A percentile compares a stretch with the other conserved stretches of the same genome.
These are phyloP conservation scores for Sclerotinia nivalis DNA, from an alignment of 2,329 filamentous ascomycete genomes.

Conservation along the genomic window DNA sequence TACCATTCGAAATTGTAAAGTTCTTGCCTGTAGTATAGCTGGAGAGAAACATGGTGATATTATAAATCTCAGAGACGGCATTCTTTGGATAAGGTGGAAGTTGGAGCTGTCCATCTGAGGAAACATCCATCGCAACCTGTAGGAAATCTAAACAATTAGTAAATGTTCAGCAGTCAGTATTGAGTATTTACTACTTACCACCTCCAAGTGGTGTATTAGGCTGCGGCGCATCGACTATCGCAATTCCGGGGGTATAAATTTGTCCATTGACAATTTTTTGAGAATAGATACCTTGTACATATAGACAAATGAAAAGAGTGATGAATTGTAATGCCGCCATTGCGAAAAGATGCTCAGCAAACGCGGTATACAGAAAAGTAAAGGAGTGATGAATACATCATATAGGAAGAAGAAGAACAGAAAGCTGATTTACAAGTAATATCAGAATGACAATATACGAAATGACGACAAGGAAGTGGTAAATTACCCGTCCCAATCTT, in stretches of 20 bases:
- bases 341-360: background rate
- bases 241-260: slow-evolving; percentile 68
- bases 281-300: slow-evolving; percentile 30
- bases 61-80: slow-evolving; percentile 58
- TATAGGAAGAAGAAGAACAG: slow-evolving; percentile 10
- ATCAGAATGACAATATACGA: slow-evolving; percentile 22
- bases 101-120: slow-evolving; percentile 63
- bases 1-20: slow-evolving; percentile 68
- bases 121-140: slow-evolving; percentile 67
- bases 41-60: slow-evolving; percentile 67
- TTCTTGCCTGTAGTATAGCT: slow-evolving; percentile 64
- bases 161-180: slow-evolving; percentile 3
- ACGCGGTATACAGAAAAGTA: background rate
- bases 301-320: slow-evolving; percentile 27
- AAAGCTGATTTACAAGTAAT: slow-evolving; percentile 9
- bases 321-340: slow-evolving; percentile 27
- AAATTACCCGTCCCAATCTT: slow-evolving; percentile 12
- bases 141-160: slow-evolving; percentile 46
- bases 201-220: slow-evolving; percentile 64
- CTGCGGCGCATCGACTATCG: slow-evolving; percentile 65
- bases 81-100: slow-evolving; percentile 57
- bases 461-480: slow-evolving; percentile 11
- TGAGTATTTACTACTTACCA: slow-evolving; percentile 47
- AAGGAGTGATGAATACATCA: slow-evolving; percentile 3
- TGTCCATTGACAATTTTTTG: slow-evolving; percentile 65